These are phyloP conservation scores for Phytophthora chlamydospora DNA, from an alignment of 352 stramenopile genomes.

Conservation along the genomic window DNA sequence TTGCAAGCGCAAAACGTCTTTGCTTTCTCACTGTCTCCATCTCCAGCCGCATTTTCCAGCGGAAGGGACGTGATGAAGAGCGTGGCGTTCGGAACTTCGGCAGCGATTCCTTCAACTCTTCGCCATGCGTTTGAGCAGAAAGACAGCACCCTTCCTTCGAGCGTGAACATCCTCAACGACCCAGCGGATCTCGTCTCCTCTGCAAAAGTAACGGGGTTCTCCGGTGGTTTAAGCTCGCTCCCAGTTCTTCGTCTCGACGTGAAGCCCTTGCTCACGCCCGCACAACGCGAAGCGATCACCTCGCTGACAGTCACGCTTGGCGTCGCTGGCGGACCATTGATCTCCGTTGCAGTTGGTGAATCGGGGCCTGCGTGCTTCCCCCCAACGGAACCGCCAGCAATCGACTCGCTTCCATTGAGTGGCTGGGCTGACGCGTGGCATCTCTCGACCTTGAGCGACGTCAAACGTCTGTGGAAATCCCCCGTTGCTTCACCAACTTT, in stretches of 20 bases:
- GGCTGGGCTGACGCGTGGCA: constrained; percentile 62
- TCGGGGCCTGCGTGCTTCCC: constrained; percentile 46
- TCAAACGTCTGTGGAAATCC: constrained; percentile 38
- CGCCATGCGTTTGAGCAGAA: constrained; percentile 35
- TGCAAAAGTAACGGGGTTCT: constrained; percentile 29
- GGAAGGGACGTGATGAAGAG: constrained; percentile 26
- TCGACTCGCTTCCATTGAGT: constrained; percentile 42
- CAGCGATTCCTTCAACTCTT: constrained; percentile 33
- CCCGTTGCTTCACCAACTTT: constrained; percentile 19
- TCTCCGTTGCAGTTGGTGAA: constrained; percentile 36
- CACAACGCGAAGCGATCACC: constrained; percentile 7
- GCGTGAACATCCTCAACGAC: constrained; percentile 33
- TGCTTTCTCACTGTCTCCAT: constrained; percentile 35
- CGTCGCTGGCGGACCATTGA: constrained; percentile 33
- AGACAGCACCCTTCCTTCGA: constrained; percentile 30
- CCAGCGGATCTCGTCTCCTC: constrained; percentile 25
- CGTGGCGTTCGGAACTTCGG: constrained; percentile 22
- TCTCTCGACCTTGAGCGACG: constrained; percentile 36
- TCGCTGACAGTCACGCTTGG: constrained; percentile 28
- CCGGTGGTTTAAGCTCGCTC: constrained; percentile 31
- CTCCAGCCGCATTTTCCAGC: constrained; percentile 10
- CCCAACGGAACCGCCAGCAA: constrained; percentile 6
- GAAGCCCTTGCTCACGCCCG: constrained; percentile 18
- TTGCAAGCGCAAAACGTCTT: constrained; percentile 37
- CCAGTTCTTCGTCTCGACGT: constrained; percentile 39